Evolutionary conservation across 441 rosid genomes (phyloP), one percentile per base, ranked within the genome.

Genomic region (Lepidium campestre): DNA sequence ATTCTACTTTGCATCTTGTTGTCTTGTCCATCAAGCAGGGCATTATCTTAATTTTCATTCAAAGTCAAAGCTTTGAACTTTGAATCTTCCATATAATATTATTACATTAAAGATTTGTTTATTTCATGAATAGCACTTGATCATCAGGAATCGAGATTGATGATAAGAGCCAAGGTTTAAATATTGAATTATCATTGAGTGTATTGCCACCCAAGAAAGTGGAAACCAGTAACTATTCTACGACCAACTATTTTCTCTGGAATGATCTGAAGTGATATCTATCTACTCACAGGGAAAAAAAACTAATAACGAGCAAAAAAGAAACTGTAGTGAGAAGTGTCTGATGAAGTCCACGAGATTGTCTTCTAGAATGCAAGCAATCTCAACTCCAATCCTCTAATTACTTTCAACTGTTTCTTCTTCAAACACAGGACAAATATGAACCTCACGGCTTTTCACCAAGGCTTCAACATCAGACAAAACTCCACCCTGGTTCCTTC

Each of bases 401-500:
- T 49, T 39, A 41, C 14, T 23, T 68, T 40, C 31, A 23, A 6
- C 1, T 31, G 56, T 34, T 61, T 35, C 44, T 49, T 23, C 52
- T 17, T 27, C 58, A 17, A 34, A 36, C 57, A 52, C 17, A 23
- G 13, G 11, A n/a, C 37, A 59, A 11, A 49, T 40, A 14, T 40
- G 37, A 52, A 44, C 46, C 35, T 61, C 40, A 17, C 2, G 20
- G 68, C 63, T 62, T 45, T 35, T 62, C 6, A 41, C 48, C 56
- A 63, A 7, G 17, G 58, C 31, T 57, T 46, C 23, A 10, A 52
- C 14, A 23, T 73, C 77, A 87, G 71, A 77, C 49, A 60, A 42
- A 75, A 79, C 96, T 88, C 91, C 89, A 79, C 55, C 90, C 97
- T 59, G 85, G 82, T 65, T 85, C 84, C 75, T 90, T 90, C 54